Base-by-base conservation (phyloP, 805 yeast genomes). In the Suhomyces sp. region DNA sequence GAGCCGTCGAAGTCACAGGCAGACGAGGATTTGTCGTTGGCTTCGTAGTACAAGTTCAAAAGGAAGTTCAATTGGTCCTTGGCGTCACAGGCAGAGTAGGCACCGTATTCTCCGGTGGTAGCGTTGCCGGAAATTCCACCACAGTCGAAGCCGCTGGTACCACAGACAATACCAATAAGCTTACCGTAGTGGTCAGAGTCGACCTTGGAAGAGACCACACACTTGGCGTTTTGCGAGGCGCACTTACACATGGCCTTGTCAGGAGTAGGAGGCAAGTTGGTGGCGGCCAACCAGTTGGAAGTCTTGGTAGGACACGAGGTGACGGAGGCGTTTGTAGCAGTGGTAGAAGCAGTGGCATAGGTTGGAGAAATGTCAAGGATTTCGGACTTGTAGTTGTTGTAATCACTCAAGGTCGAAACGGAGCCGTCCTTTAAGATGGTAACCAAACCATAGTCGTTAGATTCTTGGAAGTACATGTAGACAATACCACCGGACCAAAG, bases 401-500 rank as follows among this genome's bases (percentile, higher is more conserved):
- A 88, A 71, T 87, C 93, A 46, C 69, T 70, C 72, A 85, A 72
- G 52, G 93, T 86, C 49, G 74, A 68, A 54, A 85, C 87, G n/a
- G 69, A 55, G 31, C 72, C 74, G 59, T 67, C 68, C 57, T 72
- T 73, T 50, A 70, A 72, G 56, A 84, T 70, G 50, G 81, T 58
- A 50, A 87, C 92, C 66, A 87, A 79, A 75, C 96, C 93, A 65
- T 86, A 87, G 62, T 87, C 70, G 74, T 87, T 87, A 52, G 73
- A 74, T 76, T 88, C 93, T 75, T 88, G 80, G 73, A 83, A 88
- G 75, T 87, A 88, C 92, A 87, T 84, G 77, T 87, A 88, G 51
- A 87, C 93, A 65, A 88, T 87, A 81, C 93, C 96, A 74, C 96
- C 93, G 48, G 93, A 87, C 94, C 93, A 88, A 55, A 86, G 86